Evolutionary conservation across 768 basidiomycete genomes (phyloP).

Genomic region (Suillus placidus): DNA sequence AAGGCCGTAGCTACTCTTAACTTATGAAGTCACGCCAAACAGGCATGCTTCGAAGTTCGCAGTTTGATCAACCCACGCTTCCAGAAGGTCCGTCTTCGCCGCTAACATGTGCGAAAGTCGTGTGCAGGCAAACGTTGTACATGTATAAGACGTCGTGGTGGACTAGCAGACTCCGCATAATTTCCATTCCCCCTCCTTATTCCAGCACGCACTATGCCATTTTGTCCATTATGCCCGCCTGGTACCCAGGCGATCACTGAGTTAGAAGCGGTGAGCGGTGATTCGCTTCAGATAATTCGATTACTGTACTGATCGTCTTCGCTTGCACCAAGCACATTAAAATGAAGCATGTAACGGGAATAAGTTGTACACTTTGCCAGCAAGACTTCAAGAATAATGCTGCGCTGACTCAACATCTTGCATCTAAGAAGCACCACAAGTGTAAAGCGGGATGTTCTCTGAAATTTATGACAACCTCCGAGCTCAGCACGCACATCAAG

Average conservation of each 20-base stretch:
- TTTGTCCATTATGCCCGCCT: slow-evolving; percentile 6
- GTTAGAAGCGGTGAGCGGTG: slow-evolving; percentile 2
- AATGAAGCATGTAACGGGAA: background rate
- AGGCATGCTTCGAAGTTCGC: background rate
- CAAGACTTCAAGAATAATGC: background rate
- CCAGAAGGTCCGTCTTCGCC: background rate
- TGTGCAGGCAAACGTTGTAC: background rate
- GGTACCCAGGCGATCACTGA: background rate
- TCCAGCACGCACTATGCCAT: background rate
- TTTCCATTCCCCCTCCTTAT: background rate
- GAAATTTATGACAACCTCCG: slow-evolving; percentile 7
- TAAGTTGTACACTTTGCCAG: background rate
- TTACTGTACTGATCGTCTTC: background rate
- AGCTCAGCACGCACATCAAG: slow-evolving; percentile 4
- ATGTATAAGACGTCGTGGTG: slow-evolving; percentile 5
- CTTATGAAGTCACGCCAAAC: background rate
- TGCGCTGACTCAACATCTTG: slow-evolving; percentile 7
- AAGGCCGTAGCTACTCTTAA: too few relatives aligned
- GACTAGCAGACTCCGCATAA: background rate
- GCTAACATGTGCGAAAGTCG: slow-evolving; percentile 9
- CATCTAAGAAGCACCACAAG: slow-evolving; percentile 7
- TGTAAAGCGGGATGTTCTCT: slow-evolving; percentile 1
- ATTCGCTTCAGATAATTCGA: too few relatives aligned
- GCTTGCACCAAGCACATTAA: slow-evolving; percentile 4
- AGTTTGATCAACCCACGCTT: background rate